Conservation (phyloP, 2,329 filamentous ascomycete species). For the Cladophialophora bantiana region DNA sequence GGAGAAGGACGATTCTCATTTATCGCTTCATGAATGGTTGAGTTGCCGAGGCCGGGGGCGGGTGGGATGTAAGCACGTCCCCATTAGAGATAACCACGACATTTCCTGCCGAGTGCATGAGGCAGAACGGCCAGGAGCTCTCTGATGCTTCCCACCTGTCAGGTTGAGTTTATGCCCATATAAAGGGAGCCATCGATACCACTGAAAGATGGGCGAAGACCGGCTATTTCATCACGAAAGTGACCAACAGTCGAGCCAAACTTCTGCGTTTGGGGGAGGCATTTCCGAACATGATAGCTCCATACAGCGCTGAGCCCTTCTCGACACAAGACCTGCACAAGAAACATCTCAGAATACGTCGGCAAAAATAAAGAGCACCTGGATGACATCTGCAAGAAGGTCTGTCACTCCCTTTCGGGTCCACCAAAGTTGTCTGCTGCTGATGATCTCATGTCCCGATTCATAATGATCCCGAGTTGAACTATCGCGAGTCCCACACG, state of each 20-base stretch:
- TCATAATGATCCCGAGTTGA: conserved; percentile 59
- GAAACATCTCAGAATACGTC: conserved; percentile 17
- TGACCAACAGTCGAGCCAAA: background rate
- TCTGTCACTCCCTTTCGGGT: conserved; percentile 1
- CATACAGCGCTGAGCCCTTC: background rate
- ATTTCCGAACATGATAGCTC: conserved; percentile 7
- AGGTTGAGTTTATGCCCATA: background rate
- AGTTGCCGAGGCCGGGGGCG: conserved; percentile 10
- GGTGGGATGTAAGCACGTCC: background rate
- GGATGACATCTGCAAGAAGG: conserved; percentile 25
- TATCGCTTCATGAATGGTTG: conserved; percentile 1
- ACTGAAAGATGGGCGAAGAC: background rate
- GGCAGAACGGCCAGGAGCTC: background rate
- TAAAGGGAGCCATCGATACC: background rate
- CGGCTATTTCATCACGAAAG: background rate
- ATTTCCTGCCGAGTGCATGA: background rate
- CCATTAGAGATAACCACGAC: background rate
- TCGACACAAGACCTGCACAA: conserved; percentile 11
- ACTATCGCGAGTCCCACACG: conserved; percentile 60
- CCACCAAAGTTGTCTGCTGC: background rate
- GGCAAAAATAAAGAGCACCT: conserved; percentile 10
- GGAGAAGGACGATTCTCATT: conserved; percentile 12
- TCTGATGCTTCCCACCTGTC: background rate
- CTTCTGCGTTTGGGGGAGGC: background rate
- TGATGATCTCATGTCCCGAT: conserved; percentile 41